Evolutionary conservation across 192 early-diverging fungal species (phyloP).

Genomic region (Backusella macrospora): DNA sequence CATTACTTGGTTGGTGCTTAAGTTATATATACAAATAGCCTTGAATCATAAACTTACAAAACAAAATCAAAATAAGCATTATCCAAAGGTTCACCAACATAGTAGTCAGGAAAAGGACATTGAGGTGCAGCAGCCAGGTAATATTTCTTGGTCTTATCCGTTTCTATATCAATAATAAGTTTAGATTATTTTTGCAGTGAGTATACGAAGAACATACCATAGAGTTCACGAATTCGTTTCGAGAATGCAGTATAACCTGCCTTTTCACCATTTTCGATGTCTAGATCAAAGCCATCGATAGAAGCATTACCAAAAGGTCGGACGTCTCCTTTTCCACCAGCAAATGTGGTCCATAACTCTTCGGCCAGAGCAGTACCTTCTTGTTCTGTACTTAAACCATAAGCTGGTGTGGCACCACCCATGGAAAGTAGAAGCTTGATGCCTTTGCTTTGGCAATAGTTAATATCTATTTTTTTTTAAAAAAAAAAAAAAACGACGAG

Average conservation of each 20-base stretch:
- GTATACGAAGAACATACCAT: constrained; percentile 28
- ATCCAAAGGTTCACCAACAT: constrained; percentile 58
- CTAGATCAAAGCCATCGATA: constrained; percentile 53
- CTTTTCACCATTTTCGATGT: constrained; percentile 67
- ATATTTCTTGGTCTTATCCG: constrained; percentile 49
- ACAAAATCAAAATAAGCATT: constrained; percentile 68
- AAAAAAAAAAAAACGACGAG: neutral
- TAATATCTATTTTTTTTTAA: constrained; percentile 51
- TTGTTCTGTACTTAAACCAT: constrained; percentile 57
- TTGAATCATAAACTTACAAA: constrained; percentile 19
- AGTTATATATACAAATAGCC: too few relatives aligned
- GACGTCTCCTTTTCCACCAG: constrained; percentile 56
- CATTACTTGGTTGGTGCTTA: neutral
- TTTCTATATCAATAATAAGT: constrained; percentile 47
- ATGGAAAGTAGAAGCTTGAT: constrained; percentile 74
- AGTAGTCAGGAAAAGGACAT: constrained; percentile 73
- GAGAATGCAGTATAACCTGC: constrained; percentile 64
- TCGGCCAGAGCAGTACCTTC: constrained; percentile 63
- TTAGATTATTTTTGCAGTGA: constrained; percentile 44
- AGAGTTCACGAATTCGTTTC: constrained; percentile 54
- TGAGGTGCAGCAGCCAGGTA: constrained; percentile 73
- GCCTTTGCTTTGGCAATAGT: constrained; percentile 69
- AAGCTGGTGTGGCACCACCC: constrained; percentile 63
- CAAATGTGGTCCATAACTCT: constrained; percentile 75
- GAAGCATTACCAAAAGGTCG: constrained; percentile 72